Evolutionary conservation across 495 filamentous ascomycete genomes (phyloP).

Genomic region (Neurospora sublineolata): DNA sequence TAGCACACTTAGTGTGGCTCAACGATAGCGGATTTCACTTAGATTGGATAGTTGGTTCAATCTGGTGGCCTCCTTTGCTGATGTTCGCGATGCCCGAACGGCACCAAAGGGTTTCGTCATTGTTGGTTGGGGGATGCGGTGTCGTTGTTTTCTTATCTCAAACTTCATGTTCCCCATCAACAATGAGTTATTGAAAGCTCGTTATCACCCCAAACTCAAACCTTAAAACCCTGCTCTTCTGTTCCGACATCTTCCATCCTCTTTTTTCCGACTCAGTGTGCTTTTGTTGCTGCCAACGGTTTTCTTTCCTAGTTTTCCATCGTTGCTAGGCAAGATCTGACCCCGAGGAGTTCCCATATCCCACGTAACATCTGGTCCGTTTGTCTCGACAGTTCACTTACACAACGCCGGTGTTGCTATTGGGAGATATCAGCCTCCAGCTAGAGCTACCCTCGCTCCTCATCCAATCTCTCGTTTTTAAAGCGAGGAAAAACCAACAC

Average conservation of each 20-base stretch:
- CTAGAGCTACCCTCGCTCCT: not conserved
- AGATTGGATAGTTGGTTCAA: not conserved
- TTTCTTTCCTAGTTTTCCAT: not conserved
- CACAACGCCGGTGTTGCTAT: not conserved
- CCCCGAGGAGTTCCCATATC: not conserved
- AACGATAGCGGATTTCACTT: not conserved
- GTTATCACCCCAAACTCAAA: not conserved
- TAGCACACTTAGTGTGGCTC: not conserved
- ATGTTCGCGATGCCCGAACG: not conserved
- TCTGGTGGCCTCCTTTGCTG: not conserved
- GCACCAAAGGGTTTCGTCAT: no score
- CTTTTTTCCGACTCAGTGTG: not conserved
- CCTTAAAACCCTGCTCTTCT: not conserved
- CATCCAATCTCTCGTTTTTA: not conserved
- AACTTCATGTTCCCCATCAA: not conserved
- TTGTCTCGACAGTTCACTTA: not conserved
- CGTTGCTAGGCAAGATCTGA: not conserved
- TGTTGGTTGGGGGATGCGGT: not conserved
- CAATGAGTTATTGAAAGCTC: not conserved
- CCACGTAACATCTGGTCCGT: not conserved
- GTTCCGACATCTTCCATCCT: not conserved
- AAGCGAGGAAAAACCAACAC: not conserved
- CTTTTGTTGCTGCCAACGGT: not conserved
- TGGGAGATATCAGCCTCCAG: not conserved
- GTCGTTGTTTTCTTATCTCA: not conserved